Conservation (phyloP, 75 land plant species). For the Cunninghamia lanceolata region DNA sequence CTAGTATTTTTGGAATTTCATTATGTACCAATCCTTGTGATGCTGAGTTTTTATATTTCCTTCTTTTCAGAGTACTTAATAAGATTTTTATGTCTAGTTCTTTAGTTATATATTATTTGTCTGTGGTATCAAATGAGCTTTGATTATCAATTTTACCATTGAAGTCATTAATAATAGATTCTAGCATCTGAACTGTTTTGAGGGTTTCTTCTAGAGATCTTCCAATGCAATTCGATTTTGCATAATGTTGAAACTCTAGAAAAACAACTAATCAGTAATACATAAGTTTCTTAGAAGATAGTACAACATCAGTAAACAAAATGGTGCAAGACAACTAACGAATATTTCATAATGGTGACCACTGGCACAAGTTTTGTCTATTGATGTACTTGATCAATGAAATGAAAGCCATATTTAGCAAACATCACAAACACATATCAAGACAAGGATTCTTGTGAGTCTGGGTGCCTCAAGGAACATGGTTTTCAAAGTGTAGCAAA, state of each 20-base stretch:
- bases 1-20: not conserved
- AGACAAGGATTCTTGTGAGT: too few species aligned
- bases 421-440: too few species aligned
- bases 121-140: not conserved
- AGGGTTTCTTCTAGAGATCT: not conserved
- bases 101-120: not conserved
- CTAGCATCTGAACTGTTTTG: not conserved
- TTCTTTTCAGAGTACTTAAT: not conserved
- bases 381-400: too few species aligned
- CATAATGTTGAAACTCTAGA: not conserved
- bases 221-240: not conserved
- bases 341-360: too few species aligned
- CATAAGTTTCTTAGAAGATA: not conserved
- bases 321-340: too few species aligned
- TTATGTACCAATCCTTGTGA: not conserved
- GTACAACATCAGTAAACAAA: too few species aligned
- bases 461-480: too few species aligned
- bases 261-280: not conserved
- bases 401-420: too few species aligned
- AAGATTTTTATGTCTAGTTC: not conserved
- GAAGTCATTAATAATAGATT: not conserved
- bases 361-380: too few species aligned
- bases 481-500: too few species aligned
- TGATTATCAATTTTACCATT: not conserved
- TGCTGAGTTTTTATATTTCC: not conserved